Evolutionary conservation across 2,329 filamentous ascomycete genomes (phyloP).

Genomic region (Calonectria pseudoturangicola): DNA sequence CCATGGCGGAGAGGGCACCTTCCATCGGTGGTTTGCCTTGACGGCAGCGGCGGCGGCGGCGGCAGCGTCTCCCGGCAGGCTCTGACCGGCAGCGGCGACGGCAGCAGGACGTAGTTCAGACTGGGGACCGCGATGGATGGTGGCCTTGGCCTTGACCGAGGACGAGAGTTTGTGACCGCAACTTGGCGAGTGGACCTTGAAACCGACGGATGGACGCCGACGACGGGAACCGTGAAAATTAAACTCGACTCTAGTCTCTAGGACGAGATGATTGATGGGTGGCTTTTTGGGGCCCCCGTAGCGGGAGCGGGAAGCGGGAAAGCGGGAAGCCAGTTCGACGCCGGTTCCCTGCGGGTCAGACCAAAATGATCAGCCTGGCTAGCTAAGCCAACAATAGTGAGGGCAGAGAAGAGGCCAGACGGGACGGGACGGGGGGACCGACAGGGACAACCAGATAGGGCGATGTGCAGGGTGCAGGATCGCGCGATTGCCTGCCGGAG

Average conservation of each 20-base stretch:
- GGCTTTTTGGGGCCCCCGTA: conserved; percentile 41
- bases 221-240: conserved; percentile 34
- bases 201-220: conserved; percentile 38
- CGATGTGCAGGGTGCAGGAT: conserved; percentile 36
- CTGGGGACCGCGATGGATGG: conserved; percentile 25
- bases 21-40: conserved; percentile 37
- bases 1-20: conserved; percentile 33
- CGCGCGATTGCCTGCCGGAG: conserved; percentile 48
- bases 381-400: conserved; percentile 10
- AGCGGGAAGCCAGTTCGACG: conserved; percentile 38
- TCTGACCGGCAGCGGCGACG: conserved; percentile 28
- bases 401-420: conserved; percentile 30
- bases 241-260: conserved; percentile 39
- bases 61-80: conserved; percentile 37
- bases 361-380: conserved; percentile 23
- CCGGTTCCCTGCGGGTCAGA: conserved; percentile 42
- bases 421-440: conserved; percentile 26
- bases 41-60: conserved; percentile 13
- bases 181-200: conserved; percentile 36
- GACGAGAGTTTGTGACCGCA: conserved; percentile 28
- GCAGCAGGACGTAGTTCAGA: conserved; percentile 12
- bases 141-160: conserved; percentile 33
- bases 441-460: conserved; percentile 35
- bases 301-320: conserved; percentile 42
- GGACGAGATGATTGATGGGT: conserved; percentile 38